Base-by-base conservation (phyloP, 1,284 basidiomycete species). In the Ustilago hordei region DNA sequence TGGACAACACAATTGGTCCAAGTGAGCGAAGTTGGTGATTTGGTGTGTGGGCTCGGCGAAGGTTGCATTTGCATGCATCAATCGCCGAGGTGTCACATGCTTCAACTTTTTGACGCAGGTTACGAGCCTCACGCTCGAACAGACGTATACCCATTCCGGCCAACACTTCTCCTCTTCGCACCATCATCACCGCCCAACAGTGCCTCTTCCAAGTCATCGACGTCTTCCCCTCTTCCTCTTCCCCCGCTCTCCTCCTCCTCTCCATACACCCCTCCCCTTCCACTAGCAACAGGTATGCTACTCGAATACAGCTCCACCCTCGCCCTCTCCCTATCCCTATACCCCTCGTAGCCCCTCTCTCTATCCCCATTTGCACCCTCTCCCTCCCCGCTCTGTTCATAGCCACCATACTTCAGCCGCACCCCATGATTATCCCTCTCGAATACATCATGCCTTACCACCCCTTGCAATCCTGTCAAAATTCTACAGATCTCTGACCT, bases 401-500 rank as follows among this genome's bases (percentile, higher is more conserved):
- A 68, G 12, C 62, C 66, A 0, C 65, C 71, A 41, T 69, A 68
- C 64, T 69, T 68, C 34, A 62, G 0, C 38, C 71, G 32, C 0
- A 74, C 60, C 55, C 55, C 62, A 13, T 71, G 68, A 23, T 74
- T 78, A n/a, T 74, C 71, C 8, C 19, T 23, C 15, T 72, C 61
- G 39, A 78, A 78, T 34, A 78, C 67, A 13, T 70, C 68, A 31
- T 61, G 63, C 13, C 69, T 28, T 8, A 78, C 68, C 8, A 78
- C 72, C 0, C 75, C 75, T 8, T 68, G 54, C 17, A 81, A 38
- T 1, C 81, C 69, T 0, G 64, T 74, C n/a, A 82, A 36, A 38
- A 81, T 77, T 12, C 80, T 48, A 35, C 66, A 68, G 39, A 82
- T 55, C 54, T 82, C 81, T 0, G 64, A 63, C 9, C 75, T 23